phyloP scores from a whole-genome alignment of 2,329 filamentous ascomycete genomes.

The Fusarium phyllophilum region DNA sequence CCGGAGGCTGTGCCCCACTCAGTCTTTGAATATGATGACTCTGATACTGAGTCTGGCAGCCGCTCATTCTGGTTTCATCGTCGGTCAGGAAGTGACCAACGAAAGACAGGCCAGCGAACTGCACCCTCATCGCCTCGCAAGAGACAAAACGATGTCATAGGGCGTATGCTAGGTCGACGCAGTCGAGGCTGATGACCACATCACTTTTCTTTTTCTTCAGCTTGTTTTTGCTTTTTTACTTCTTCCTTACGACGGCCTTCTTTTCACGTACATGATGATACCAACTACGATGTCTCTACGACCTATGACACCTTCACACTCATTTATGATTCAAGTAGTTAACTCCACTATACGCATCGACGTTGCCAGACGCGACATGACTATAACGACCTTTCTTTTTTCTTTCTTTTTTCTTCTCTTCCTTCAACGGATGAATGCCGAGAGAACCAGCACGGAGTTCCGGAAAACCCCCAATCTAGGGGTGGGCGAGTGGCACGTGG shows the following conservation, averaged over 20 bases:
- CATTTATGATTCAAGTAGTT: slow-evolving; percentile 15
- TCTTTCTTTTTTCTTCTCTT: not conserved
- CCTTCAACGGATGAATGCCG: slow-evolving; percentile 7
- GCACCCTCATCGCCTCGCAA: slow-evolving; percentile 44
- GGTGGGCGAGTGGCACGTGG: slow-evolving; percentile 8
- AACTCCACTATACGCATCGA: slow-evolving; percentile 14
- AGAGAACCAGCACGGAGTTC: slow-evolving; percentile 28
- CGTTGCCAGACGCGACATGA: slow-evolving; percentile 32
- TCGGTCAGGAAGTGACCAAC: slow-evolving; percentile 49
- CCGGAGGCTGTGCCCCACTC: slow-evolving; percentile 48
- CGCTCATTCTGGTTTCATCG: slow-evolving; percentile 57
- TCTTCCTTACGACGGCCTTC: not conserved
- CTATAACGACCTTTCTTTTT: slow-evolving; percentile 1
- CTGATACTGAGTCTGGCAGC: slow-evolving; percentile 50
- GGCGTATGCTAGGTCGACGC: slow-evolving; percentile 51
- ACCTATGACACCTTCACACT: slow-evolving; percentile 12
- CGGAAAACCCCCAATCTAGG: slow-evolving; percentile 12
- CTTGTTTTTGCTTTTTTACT: not conserved
- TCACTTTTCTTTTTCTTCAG: not conserved
- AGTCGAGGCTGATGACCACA: slow-evolving; percentile 36
- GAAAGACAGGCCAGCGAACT: slow-evolving; percentile 36
- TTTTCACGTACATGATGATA: slow-evolving; percentile 33
- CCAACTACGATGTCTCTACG: slow-evolving; percentile 39
- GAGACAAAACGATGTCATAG: slow-evolving; percentile 50
- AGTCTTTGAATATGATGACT: slow-evolving; percentile 61